phyloP scores from a whole-genome alignment of 148 eudicot genomes.

The Amaranthus cruentus region DNA sequence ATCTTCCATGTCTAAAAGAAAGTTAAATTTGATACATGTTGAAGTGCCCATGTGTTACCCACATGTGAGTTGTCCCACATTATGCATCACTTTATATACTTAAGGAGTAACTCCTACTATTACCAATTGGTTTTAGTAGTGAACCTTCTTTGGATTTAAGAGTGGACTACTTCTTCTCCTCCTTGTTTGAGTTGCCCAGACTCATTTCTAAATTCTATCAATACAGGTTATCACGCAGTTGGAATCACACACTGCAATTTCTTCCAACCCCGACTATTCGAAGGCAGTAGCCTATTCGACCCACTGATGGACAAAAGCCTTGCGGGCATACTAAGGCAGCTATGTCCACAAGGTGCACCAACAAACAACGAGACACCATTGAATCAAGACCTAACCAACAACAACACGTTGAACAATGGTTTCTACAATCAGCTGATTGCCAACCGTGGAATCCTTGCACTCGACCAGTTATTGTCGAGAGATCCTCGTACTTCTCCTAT shows the following conservation, averaged over 20 bases:
- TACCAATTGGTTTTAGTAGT: too few relatives aligned
- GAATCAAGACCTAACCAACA: conserved; percentile 18
- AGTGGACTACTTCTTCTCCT: too few relatives aligned
- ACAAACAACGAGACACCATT: not conserved
- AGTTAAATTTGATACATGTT: too few relatives aligned
- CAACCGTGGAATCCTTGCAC: conserved; percentile 18
- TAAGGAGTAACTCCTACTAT: too few relatives aligned
- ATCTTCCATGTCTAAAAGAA: too few relatives aligned
- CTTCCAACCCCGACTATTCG: conserved; percentile 30
- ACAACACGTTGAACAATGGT: conserved; percentile 20
- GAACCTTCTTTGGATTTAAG: too few relatives aligned
- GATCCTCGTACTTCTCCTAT: not conserved
- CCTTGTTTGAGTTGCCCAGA: too few relatives aligned
- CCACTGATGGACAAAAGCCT: conserved; percentile 15
- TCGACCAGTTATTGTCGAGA: conserved; percentile 12
- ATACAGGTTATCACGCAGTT: conserved; percentile 40
- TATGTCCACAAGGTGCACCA: conserved; percentile 3
- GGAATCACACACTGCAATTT: conserved; percentile 38
- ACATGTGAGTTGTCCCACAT: too few relatives aligned
- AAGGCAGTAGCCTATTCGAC: conserved; percentile 26
- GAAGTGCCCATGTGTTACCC: too few relatives aligned
- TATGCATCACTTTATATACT: too few relatives aligned
- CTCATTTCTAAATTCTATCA: not conserved
- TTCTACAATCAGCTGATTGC: conserved; percentile 12
- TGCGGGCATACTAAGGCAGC: not conserved